Evolutionary conservation across 495 filamentous ascomycete genomes (phyloP).

Genomic region (Neurospora sublineolata): DNA sequence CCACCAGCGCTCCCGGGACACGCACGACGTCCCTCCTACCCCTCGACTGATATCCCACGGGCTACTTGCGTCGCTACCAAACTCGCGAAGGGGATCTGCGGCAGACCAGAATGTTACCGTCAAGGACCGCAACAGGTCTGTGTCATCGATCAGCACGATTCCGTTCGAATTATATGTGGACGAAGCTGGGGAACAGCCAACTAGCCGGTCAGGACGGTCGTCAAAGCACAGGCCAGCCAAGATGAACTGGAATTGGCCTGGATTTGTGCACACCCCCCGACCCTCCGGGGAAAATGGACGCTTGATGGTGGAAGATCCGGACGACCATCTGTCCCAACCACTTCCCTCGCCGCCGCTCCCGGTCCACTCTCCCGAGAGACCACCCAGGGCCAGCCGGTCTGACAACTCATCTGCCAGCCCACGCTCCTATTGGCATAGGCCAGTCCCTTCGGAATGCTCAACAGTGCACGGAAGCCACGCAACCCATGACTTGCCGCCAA

Average conservation of each 20-base stretch:
- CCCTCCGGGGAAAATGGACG: neutral
- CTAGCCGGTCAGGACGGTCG: constrained; percentile 2
- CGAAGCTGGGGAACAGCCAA: neutral
- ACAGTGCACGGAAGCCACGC: neutral
- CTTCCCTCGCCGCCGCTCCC: constrained; percentile 3
- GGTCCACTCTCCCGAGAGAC: constrained; percentile 2
- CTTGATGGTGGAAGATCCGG: constrained; percentile 10
- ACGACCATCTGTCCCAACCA: constrained; percentile 3
- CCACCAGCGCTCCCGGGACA: constrained; percentile 2
- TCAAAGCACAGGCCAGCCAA: neutral
- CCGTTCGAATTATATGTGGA: constrained; percentile 5
- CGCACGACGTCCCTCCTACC: constrained; percentile 19
- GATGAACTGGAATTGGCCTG: constrained; percentile 28
- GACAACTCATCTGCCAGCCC: neutral
- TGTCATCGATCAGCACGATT: constrained; percentile 22
- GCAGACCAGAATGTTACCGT: constrained; percentile 11
- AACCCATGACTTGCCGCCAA: neutral
- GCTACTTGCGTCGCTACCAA: constrained; percentile 25
- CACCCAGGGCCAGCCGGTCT: neutral
- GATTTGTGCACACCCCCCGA: constrained; percentile 15
- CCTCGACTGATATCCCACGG: constrained; percentile 31
- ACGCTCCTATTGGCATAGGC: constrained; percentile 1
- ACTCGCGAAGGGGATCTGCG: constrained; percentile 16
- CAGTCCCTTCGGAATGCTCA: neutral
- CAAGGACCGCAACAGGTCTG: constrained; percentile 17